A percentile compares a stretch with the other conserved stretches of the same genome.
Conservation (phyloP, 2,329 filamentous ascomycete genomes). For the Colletotrichum tamarilloi region DNA sequence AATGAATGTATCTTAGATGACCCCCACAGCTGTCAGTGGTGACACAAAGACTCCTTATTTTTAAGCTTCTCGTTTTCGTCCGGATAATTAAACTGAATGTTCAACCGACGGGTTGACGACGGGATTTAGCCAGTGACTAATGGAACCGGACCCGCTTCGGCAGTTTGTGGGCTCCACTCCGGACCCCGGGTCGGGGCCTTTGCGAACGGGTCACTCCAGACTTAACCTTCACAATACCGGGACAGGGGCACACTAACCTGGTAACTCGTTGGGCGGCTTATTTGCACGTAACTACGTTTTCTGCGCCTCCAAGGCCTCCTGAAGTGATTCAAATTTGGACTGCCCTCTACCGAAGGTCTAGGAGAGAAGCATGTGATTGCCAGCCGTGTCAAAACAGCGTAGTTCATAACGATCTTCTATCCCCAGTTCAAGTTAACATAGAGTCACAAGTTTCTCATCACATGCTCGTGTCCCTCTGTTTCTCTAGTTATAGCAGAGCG, state of each 20-base stretch:
- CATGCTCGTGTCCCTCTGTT: no score
- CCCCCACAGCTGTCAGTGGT: not conserved
- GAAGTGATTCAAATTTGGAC: no score
- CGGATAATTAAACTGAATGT: not conserved
- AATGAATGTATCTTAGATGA: not conserved
- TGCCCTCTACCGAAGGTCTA: no score
- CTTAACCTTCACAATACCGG: not conserved
- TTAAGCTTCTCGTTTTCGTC: not conserved
- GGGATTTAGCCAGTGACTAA: not conserved
- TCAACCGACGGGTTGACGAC: not conserved
- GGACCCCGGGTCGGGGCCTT: slow-evolving; percentile 1
- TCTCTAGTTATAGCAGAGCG: no score
- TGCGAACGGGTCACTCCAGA: not conserved
- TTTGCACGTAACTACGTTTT: not conserved
- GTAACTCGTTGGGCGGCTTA: not conserved
- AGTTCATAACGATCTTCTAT: no score
- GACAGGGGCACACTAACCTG: not conserved
- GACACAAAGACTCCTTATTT: not conserved
- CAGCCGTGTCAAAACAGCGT: not conserved
- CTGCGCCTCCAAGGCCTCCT: no score
- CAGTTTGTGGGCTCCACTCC: slow-evolving; percentile 6
- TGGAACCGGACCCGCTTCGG: slow-evolving; percentile 7
- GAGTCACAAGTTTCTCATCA: no score
- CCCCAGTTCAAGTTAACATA: not conserved
- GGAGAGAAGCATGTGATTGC: not conserved